Base-by-base conservation (phyloP, 2,329 filamentous ascomycete species). In the Penicillium sp. region DNA sequence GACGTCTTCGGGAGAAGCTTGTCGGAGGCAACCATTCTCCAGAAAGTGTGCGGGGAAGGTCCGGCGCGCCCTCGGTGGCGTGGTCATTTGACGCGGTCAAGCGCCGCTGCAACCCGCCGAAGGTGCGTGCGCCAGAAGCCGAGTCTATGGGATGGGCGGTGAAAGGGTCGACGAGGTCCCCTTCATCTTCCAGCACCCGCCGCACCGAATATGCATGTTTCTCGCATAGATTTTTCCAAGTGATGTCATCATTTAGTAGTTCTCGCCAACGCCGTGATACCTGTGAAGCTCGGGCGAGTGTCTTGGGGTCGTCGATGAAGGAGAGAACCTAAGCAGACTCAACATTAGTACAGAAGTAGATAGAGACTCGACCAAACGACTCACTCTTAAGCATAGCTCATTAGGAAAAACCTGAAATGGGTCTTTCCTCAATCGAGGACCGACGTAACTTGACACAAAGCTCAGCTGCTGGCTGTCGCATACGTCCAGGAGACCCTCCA, bases 231-330 rank as follows among this genome's bases (percentile, higher is more conserved):
- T 94, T 91, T 79, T 96, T 97, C 94, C 94, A 99, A 1, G 94
- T 96, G 77, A 97, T 93, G 74, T 99, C 94, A 74, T 99, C 94
- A 71, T 89, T 93, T 49, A 99, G 82, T 8, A 99, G 82, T 75
- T 97, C 93, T 62, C 91, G 86, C 94, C 94, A 99, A 73, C 93
- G 85, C 63, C 87, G 87, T 53, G 94, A 99, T n/a, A 99, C 94
- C 74, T 97, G 93, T 6, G 93, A 96, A 52, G 94, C 90, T 72
- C 94, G 85, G 39, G 93, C 93, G 47, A 99, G 82, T 3, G 96
- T 96, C 73, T 93, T 94, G 1, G 94, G 93, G 70, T 99, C 94
- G 70, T 99, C 94, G 70, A 99, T 93, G 73, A 96, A 99, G 43
- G 93, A 96, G 50, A 99, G 82, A 63, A 99, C 90, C 89, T 96